A percentile compares a stretch with the other conserved stretches of the same genome.
Evolutionary conservation across 164 flowering plant species (phyloP).

Genomic region (Tetrastigma voinierianum): DNA sequence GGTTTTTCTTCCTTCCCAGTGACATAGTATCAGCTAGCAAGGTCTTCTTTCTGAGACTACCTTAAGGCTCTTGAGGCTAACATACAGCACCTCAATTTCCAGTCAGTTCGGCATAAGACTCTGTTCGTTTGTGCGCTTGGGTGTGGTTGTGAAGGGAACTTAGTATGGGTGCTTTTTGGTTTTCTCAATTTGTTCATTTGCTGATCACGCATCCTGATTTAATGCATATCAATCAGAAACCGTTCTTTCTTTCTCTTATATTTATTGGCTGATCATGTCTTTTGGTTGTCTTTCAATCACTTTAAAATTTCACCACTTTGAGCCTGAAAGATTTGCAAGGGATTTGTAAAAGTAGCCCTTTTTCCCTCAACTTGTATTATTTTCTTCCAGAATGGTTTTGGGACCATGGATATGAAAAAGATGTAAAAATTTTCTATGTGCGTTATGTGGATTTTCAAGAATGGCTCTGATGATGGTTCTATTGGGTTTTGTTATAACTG

Average conservation of each 20-base stretch:
- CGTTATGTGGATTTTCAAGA: not conserved
- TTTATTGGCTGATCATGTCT: no score
- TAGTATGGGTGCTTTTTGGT: no score
- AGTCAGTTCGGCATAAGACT: conserved; percentile 24
- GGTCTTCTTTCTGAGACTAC: conserved; percentile 33
- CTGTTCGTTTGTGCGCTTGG: not conserved
- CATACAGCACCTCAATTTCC: conserved; percentile 44
- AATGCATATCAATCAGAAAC: no score
- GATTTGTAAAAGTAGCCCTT: not conserved
- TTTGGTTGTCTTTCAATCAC: no score
- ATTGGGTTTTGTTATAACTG: not conserved
- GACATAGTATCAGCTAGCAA: conserved; percentile 29
- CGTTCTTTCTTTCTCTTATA: no score
- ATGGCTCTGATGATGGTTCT: not conserved
- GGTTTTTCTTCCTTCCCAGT: no score
- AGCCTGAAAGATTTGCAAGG: not conserved
- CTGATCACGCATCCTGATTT: not conserved
- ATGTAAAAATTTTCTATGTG: not conserved
- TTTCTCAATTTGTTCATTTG: not conserved
- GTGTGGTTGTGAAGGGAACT: no score
- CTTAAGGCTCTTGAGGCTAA: conserved; percentile 43
- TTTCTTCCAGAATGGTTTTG: not conserved
- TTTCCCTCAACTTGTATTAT: not conserved
- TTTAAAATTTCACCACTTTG: no score
- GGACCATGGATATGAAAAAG: not conserved